Conservation (phyloP, 441 rosid species). For the Sinapis alba region DNA sequence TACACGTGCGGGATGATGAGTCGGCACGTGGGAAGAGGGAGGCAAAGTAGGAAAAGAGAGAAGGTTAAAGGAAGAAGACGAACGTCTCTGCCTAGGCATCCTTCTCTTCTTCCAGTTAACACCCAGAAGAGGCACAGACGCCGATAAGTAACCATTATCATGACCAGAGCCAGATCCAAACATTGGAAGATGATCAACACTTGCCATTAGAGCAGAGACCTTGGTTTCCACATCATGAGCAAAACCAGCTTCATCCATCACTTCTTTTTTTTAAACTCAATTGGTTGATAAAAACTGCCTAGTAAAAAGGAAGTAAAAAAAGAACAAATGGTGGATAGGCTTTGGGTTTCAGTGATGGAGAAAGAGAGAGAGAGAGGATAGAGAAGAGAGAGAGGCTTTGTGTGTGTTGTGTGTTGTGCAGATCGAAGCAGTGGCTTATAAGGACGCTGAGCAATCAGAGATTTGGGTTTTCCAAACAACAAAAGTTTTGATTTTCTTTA, state of each 20-base stretch:
- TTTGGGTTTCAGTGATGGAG: conserved; percentile 74
- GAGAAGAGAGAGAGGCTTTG: conserved; percentile 40
- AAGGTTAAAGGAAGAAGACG: conserved; percentile 59
- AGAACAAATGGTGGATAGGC: conserved; percentile 39
- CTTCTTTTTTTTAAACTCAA: conserved; percentile 42
- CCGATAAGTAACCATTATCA: conserved; percentile 47
- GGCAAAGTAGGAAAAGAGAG: conserved; percentile 47
- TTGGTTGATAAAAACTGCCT: conserved; percentile 41
- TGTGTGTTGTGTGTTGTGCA: conserved; percentile 13
- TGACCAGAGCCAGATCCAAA: conserved; percentile 46
- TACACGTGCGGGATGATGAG: conserved; percentile 78
- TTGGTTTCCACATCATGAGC: conserved; percentile 59
- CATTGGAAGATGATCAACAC: conserved; percentile 43
- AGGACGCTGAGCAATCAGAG: conserved; percentile 5
- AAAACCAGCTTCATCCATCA: conserved; percentile 28
- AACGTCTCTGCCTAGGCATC: conserved; percentile 86
- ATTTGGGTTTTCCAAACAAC: not conserved
- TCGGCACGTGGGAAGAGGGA: conserved; percentile 58
- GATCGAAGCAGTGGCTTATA: conserved; percentile 6
- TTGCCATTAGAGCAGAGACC: conserved; percentile 58
- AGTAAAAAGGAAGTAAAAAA: conserved; percentile 36
- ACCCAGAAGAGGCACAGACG: conserved; percentile 54
- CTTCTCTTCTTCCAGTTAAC: conserved; percentile 79
- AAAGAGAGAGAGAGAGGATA: conserved; percentile 40
- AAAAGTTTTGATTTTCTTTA: not conserved